Evolutionary conservation across 371 early-diverging fungal species (phyloP), one percentile per base, ranked within the genome.

Genomic region (Actinomortierella ambigua): DNA sequence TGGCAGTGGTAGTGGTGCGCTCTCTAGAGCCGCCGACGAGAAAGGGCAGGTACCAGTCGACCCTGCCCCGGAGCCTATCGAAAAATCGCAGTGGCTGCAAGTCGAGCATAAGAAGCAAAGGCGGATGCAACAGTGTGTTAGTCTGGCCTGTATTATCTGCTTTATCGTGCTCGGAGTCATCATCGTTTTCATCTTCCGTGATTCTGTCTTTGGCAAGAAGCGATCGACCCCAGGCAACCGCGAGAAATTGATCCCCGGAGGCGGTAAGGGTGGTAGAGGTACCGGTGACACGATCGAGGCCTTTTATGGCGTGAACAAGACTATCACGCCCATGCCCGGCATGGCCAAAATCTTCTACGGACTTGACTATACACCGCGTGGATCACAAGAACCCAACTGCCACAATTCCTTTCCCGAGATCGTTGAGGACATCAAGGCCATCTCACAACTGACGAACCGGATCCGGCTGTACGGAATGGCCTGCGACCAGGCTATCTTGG

Each of bases 391-490:
- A 24, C 80, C 80, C 0, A 55, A 58, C 24, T 80, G 80, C 23
- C 57, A 39, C 9, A 61, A 63, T 24, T 69, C 76, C 40, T 46
- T 69, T 7, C 70, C 68, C 3, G 57, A 55, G 23, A 68, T 77
- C 0, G 67, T 77, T n/a, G 80, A 77, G 40, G 78, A 80, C 39
- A 50, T 77, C 53, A 80, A 80, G 55, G 42, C 76, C 15, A 42
- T 80, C 1, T 76, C 77, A 1, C 80, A 80, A 27, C 41, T 80
- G 34, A 80, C 80, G 3, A 56, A 49, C 27, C 41, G 73, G 18
- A 61, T 77, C 24, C 65, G 76, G 20, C 53, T 77, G 24, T 69
- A 76, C 46, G 78, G 78, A 5, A 77, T 76, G 78, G 80, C 70
- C 41, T 80, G 78, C 51, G 53, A 73, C 24, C 67, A 66, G 40